Percentiles rank a stretch among this genome's conserved stretches.
These are phyloP conservation scores for Neltuma alba DNA, from an alignment of 306 rosid genomes.

Conservation along the genomic window DNA sequence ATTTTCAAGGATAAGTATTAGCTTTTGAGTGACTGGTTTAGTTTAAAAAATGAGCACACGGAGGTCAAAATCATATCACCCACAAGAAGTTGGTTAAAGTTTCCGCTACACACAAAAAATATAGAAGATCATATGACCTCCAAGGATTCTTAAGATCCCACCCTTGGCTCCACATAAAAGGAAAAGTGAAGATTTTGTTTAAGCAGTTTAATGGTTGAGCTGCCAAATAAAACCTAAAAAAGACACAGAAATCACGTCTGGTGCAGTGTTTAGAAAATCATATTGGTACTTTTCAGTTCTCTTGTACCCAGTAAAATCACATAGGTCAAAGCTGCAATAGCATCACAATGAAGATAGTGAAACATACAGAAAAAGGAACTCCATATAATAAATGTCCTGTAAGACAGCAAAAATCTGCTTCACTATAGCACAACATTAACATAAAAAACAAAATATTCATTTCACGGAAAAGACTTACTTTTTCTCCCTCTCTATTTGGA, in stretches of 20 bases:
- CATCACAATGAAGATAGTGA: not conserved
- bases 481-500: slow-evolving; percentile 97
- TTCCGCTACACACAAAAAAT: not conserved
- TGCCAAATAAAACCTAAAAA: slow-evolving; percentile 4
- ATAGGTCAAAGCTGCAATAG: not conserved
- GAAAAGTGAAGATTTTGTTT: slow-evolving; percentile 3
- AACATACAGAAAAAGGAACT: not conserved
- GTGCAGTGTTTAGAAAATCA: not conserved
- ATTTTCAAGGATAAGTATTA: not conserved
- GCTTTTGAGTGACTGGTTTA: not conserved
- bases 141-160: not conserved
- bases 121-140: not conserved
- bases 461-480: slow-evolving; percentile 48
- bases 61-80: slow-evolving; percentile 2
- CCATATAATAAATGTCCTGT: not conserved
- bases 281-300: not conserved
- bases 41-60: slow-evolving; percentile 10
- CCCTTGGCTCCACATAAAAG: not conserved
- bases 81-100: slow-evolving; percentile 11
- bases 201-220: not conserved
- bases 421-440: not conserved
- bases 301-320: not conserved
- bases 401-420: slow-evolving; percentile 22
- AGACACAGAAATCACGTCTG: not conserved
- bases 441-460: slow-evolving; percentile 6